Evolutionary conservation across 306 rosid genomes (phyloP).

Genomic region (Cicer cuneatum): DNA sequence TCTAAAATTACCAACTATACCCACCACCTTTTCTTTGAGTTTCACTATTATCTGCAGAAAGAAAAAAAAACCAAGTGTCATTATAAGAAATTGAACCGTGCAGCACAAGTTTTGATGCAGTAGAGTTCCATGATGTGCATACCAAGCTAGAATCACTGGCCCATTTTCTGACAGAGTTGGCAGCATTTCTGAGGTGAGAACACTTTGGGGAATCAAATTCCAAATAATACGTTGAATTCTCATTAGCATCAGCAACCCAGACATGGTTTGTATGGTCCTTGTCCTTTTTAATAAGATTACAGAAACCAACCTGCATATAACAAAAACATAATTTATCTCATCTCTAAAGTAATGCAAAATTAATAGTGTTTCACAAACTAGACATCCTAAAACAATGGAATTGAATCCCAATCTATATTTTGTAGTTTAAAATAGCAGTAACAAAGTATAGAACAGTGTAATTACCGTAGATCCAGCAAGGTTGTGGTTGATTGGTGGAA

Average conservation of each 20-base stretch:
- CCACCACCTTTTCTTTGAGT: slow-evolving; percentile 49
- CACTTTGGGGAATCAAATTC: slow-evolving; percentile 60
- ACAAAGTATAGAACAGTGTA: slow-evolving; percentile 8
- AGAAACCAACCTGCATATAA: slow-evolving; percentile 76
- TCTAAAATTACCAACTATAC: slow-evolving; percentile 43
- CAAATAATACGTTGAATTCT: slow-evolving; percentile 69
- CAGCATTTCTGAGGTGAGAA: slow-evolving; percentile 74
- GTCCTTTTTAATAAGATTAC: slow-evolving; percentile 73
- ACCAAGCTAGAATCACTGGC: slow-evolving; percentile 62
- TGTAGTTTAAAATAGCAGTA: not conserved
- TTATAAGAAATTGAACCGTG: slow-evolving; percentile 28
- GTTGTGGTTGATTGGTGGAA: slow-evolving; percentile 65
- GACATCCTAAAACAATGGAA: slow-evolving; percentile 22
- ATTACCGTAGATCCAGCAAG: slow-evolving; percentile 80
- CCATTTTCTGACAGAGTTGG: slow-evolving; percentile 69
- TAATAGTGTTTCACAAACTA: not conserved
- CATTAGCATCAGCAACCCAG: slow-evolving; percentile 88
- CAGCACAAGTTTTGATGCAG: slow-evolving; percentile 20
- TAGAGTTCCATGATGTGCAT: slow-evolving; percentile 43
- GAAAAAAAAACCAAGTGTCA: slow-evolving; percentile 30
- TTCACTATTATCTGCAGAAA: slow-evolving; percentile 61
- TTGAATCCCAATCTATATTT: slow-evolving; percentile 14
- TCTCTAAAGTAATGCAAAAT: not conserved
- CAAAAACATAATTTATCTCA: not conserved
- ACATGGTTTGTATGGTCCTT: slow-evolving; percentile 68